Evolutionary conservation across 768 basidiomycete species (phyloP).

Genomic region (Mycena galopus): DNA sequence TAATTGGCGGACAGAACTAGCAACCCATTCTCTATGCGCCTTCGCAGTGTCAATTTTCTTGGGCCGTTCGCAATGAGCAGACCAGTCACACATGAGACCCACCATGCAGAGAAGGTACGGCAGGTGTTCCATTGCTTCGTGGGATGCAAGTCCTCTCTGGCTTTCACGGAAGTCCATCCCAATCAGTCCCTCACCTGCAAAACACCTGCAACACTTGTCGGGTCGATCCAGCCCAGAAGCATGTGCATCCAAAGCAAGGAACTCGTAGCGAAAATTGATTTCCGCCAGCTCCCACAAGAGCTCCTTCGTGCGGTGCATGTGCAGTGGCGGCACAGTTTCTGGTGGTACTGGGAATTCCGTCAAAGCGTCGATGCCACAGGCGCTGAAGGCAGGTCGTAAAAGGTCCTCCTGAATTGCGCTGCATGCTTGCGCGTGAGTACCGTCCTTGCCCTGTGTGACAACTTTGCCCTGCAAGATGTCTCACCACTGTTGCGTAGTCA

Average conservation of each 20-base stretch:
- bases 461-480: slow-evolving; percentile 15
- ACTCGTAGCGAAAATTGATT: slow-evolving; percentile 35
- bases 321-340: not conserved
- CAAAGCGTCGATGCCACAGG: slow-evolving; percentile 17
- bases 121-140: not conserved
- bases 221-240: slow-evolving; percentile 16
- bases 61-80: slow-evolving; percentile 14
- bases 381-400: slow-evolving; percentile 10
- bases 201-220: slow-evolving; percentile 14
- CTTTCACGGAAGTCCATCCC: slow-evolving; percentile 17
- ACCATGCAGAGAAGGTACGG: slow-evolving; percentile 14
- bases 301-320: slow-evolving; percentile 7
- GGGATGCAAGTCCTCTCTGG: slow-evolving; percentile 17
- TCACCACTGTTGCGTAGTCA: slow-evolving; percentile 19
- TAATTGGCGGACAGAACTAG: not conserved
- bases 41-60: not conserved
- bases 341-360: slow-evolving; percentile 6
- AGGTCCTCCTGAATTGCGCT: slow-evolving; percentile 6
- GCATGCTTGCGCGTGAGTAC: not conserved
- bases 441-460: not conserved
- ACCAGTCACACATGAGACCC: slow-evolving; percentile 19
- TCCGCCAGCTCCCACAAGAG: slow-evolving; percentile 10
- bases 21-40: not conserved
- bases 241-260: slow-evolving; percentile 32
- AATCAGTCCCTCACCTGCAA: slow-evolving; percentile 10